Conservation (phyloP, 495 filamentous ascomycete genomes). For the Penicillium pulvis region DNA sequence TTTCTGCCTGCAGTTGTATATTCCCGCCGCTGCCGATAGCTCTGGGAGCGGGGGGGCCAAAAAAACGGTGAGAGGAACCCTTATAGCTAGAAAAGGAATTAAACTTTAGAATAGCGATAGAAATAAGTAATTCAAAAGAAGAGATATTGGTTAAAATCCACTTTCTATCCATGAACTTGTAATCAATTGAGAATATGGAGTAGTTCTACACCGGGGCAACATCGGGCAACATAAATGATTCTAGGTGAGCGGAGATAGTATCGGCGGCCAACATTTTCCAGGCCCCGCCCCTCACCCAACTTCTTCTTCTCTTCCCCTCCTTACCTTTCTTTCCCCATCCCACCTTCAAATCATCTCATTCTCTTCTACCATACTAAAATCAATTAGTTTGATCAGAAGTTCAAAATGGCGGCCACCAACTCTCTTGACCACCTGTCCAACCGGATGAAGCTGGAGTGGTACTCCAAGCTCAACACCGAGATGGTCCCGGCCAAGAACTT, state of each 20-base stretch:
- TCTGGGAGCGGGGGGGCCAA: not conserved
- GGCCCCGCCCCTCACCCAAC: slow-evolving; percentile 32
- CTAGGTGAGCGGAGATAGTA: slow-evolving; percentile 26
- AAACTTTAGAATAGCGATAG: not conserved
- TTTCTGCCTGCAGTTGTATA: slow-evolving; percentile 7
- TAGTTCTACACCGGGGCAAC: slow-evolving; percentile 19
- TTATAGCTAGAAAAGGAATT: not conserved
- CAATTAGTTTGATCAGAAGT: slow-evolving; percentile 24
- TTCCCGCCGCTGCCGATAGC: slow-evolving; percentile 13
- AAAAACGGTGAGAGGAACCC: not conserved
- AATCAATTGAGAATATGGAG: not conserved
- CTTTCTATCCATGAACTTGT: not conserved
- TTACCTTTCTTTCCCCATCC: slow-evolving; percentile 22
- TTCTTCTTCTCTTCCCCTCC: slow-evolving; percentile 29
- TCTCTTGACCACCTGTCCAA: slow-evolving; percentile 82
- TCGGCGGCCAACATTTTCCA: slow-evolving; percentile 46
- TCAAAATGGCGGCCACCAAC: slow-evolving; percentile 50
- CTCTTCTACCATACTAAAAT: slow-evolving; percentile 10
- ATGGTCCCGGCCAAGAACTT: slow-evolving; percentile 81
- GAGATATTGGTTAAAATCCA: not conserved
- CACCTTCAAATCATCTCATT: slow-evolving; percentile 18
- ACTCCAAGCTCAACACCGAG: slow-evolving; percentile 78
- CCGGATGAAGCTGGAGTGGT: slow-evolving; percentile 88
- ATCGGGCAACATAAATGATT: slow-evolving; percentile 13
- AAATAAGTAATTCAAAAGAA: not conserved